phyloP scores from a whole-genome alignment of 352 stramenopile genomes.

The Phytophthora colocasiae region DNA sequence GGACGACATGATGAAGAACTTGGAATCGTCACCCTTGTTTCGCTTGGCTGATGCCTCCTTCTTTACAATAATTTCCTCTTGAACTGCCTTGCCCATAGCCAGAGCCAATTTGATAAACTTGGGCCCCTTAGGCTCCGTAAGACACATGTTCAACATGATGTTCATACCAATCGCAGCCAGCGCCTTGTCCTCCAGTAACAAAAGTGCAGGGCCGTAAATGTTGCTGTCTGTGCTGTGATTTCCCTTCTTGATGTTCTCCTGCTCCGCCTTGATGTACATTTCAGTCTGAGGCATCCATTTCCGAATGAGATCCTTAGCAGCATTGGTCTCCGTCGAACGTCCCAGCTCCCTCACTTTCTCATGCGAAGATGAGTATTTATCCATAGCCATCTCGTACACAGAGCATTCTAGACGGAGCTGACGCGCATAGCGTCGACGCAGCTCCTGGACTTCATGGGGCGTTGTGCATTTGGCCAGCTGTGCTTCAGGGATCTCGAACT shows the following conservation, averaged over 20 bases:
- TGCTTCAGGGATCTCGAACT: slow-evolving; percentile 62
- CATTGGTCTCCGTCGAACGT: slow-evolving; percentile 58
- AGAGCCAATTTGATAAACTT: slow-evolving; percentile 88
- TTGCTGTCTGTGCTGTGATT: slow-evolving; percentile 78
- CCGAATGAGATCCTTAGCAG: slow-evolving; percentile 64
- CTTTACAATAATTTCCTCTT: slow-evolving; percentile 75
- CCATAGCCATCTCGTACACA: slow-evolving; percentile 83
- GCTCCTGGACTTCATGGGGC: slow-evolving; percentile 53
- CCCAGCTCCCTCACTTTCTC: slow-evolving; percentile 62
- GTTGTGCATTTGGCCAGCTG: slow-evolving; percentile 58
- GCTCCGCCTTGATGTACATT: slow-evolving; percentile 56
- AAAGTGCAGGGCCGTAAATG: slow-evolving; percentile 72
- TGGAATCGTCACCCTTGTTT: slow-evolving; percentile 18
- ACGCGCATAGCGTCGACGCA: slow-evolving; percentile 74
- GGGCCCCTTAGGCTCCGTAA: slow-evolving; percentile 68
- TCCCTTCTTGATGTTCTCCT: slow-evolving; percentile 56
- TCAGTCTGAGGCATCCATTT: slow-evolving; percentile 61
- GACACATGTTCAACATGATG: slow-evolving; percentile 74
- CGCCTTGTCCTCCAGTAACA: slow-evolving; percentile 63
- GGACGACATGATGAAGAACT: slow-evolving; percentile 40
- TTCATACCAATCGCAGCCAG: slow-evolving; percentile 70
- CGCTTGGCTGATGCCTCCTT: slow-evolving; percentile 56
- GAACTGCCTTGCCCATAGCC: slow-evolving; percentile 74
- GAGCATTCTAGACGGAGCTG: slow-evolving; percentile 82
- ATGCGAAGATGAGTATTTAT: slow-evolving; percentile 60